Base-by-base conservation (phyloP, 2,329 filamentous ascomycete species). In the Colletotrichum endophyticum region DNA sequence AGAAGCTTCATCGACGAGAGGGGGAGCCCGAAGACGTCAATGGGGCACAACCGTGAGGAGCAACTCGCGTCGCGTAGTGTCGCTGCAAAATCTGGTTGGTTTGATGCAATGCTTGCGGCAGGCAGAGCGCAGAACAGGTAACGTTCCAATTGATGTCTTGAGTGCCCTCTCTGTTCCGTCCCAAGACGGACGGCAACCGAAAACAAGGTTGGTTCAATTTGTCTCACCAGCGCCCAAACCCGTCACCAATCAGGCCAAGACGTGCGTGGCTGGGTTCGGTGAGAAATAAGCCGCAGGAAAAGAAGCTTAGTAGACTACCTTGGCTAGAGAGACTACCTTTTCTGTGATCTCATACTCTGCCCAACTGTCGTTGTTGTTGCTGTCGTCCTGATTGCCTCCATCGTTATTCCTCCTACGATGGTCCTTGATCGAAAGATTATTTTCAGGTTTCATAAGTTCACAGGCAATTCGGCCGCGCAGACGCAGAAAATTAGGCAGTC, bases 121-220 rank as follows among this genome's bases (percentile, higher is more conserved):
- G 32, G 8, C 62, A 64, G 22, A 44, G 34, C 27, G 56, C 3
- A 30, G 56, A 59, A 30, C 62, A 64, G 62, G 62, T 44, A 44
- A 64, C 34, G 62, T 64, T 64, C 62, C 62, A 64, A 28, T 19
- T 32, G n/a, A 15, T 64, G 30, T 64, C 59, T 34, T n/a, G 27
- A 25, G 19, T 66, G n/a, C 16, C 34, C 27, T 49, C 27, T 59
- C 30, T 1, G 11, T 22, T 36, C 22, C 19, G 59, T 53, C 11
- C n/a, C 44, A 53, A 53, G 19, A 32, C 59, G 59, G 25, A 25
- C 59, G n/a, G 13, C 27, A 63, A 34, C 30, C 59, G 19, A 16
- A 63, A 22, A 15, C 27, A 53, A 53, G 28, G 19, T 63, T 25
- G 9, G 2, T 34, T 19, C n/a, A 13, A 22, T 5, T 15, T 49